A percentile compares a stretch with the other conserved stretches of the same genome.
Conservation (phyloP, 1,139 yeast genomes). For the Pichia sp. region DNA sequence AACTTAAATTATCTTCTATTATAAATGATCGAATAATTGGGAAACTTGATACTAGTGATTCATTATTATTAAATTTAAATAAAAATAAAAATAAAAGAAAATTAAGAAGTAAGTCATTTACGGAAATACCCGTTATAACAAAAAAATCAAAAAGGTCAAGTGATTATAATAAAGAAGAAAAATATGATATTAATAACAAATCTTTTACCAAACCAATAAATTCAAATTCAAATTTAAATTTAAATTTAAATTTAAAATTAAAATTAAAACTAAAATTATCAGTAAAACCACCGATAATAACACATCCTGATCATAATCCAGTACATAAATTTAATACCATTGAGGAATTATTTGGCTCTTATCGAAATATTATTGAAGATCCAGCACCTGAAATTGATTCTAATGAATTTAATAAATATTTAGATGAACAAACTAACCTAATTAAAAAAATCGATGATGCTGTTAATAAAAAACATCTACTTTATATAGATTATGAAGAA, state of each 20-base stretch:
- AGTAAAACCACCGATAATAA: conserved; percentile 55
- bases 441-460: conserved; percentile 48
- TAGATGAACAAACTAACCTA: conserved; percentile 39
- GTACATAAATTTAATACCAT: conserved; percentile 37
- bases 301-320: conserved; percentile 70
- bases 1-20: conserved; percentile 1
- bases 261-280: conserved; percentile 40
- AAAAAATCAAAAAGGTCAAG: background rate
- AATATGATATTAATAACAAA: background rate
- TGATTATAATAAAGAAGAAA: no score
- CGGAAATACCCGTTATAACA: background rate
- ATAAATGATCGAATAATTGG: conserved; percentile 5
- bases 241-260: conserved; percentile 11
- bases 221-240: no score
- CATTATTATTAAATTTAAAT: background rate
- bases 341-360: conserved; percentile 43
- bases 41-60: background rate
- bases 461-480: conserved; percentile 41
- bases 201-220: conserved; percentile 17
- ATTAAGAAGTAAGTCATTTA: conserved; percentile 10
- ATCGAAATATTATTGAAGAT: conserved; percentile 51
- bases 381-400: conserved; percentile 31
- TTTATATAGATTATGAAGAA: conserved; percentile 37
- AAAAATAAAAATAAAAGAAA: conserved; percentile 5
- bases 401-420: conserved; percentile 42